These are phyloP conservation scores for Quercus gilva DNA, from an alignment of 306 rosid genomes.

Conservation along the genomic window DNA sequence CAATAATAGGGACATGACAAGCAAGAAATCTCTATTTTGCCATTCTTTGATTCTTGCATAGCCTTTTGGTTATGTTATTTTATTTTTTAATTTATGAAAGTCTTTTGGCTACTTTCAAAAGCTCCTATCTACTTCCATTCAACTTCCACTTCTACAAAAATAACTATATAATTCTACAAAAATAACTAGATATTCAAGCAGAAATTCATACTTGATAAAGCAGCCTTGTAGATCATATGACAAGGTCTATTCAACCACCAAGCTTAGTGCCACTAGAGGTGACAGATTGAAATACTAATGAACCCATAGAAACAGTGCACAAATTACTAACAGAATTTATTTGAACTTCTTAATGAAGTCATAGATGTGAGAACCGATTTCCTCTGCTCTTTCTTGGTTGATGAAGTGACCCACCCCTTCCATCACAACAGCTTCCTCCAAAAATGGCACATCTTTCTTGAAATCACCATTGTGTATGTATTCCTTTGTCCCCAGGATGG, in stretches of 20 bases:
- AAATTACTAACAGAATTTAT: not conserved
- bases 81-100: no score
- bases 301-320: not conserved
- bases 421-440: slow-evolving; percentile 37
- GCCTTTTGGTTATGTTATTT: no score
- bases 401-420: slow-evolving; percentile 44
- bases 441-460: slow-evolving; percentile 37
- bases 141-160: no score
- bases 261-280: not conserved
- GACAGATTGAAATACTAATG: not conserved
- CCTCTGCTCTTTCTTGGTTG: slow-evolving; percentile 32
- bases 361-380: slow-evolving; percentile 29
- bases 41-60: no score
- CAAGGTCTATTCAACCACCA: not conserved
- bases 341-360: slow-evolving; percentile 32
- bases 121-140: no score
- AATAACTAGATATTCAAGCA: no score
- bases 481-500: slow-evolving; percentile 3
- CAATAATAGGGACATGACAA: no score
- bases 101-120: no score
- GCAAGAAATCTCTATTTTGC: no score
- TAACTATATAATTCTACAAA: no score
- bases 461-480: slow-evolving; percentile 32
- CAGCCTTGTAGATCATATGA: no score
- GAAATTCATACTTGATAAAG: no score